Conservation (phyloP, 352 stramenopile species). For the Phytophthora pluvialis region DNA sequence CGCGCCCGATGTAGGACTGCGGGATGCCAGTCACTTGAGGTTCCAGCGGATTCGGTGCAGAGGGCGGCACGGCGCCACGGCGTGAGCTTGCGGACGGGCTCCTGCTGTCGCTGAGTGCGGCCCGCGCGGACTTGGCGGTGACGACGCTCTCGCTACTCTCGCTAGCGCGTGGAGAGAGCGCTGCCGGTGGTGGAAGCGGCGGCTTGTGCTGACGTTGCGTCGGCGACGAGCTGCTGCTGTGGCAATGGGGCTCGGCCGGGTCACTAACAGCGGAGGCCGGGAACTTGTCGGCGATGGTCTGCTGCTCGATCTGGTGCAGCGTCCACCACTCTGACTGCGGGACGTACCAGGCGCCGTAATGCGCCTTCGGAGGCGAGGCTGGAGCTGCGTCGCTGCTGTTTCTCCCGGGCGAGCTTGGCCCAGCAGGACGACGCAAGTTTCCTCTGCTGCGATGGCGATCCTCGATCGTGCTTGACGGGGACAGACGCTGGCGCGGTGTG, state of each 20-base stretch:
- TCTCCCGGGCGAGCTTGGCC: background rate
- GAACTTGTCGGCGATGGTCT: constrained; percentile 37
- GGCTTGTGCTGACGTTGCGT: constrained; percentile 43
- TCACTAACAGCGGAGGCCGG: constrained; percentile 6
- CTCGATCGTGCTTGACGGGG: constrained; percentile 4
- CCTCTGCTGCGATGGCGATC: constrained; percentile 10
- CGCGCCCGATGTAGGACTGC: constrained; percentile 60
- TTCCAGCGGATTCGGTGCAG: constrained; percentile 26
- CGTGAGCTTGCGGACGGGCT: constrained; percentile 20
- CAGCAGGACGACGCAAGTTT: constrained; percentile 1
- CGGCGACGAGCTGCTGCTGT: constrained; percentile 18
- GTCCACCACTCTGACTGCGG: constrained; percentile 60
- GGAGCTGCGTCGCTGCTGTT: background rate
- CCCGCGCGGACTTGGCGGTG: background rate
- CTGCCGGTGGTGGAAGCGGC: constrained; percentile 15
- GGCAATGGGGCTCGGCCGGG: constrained; percentile 25
- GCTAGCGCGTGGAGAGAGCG: constrained; percentile 7
- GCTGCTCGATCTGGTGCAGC: constrained; percentile 45
- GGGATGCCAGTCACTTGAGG: constrained; percentile 42
- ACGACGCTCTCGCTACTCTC: background rate
- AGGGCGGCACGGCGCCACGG: background rate
- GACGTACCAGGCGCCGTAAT: constrained; percentile 71
- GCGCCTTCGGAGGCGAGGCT: constrained; percentile 19
- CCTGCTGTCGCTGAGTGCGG: background rate
- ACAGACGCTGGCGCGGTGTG: constrained; percentile 2